Base-by-base conservation (phyloP, 139 green algal genomes). In the Chlamydomonas schloesseri region DNA sequence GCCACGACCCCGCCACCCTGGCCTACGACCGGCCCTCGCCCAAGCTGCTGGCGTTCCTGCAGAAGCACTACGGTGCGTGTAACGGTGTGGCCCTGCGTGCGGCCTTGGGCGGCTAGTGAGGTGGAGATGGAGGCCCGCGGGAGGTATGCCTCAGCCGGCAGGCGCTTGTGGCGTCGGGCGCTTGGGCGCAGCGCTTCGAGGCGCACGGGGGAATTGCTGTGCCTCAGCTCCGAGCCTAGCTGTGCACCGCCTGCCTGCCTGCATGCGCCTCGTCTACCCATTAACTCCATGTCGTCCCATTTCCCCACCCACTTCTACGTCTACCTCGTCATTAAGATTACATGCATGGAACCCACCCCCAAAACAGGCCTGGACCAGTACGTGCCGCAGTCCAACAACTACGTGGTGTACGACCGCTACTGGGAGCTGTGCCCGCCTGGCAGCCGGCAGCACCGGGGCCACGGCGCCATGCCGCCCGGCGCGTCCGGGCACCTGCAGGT, bases 11-110 rank as follows among this genome's bases (percentile, higher is more conserved):
- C 4, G 87, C 71, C 21, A 72, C 53, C 42, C n/a, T 96, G 15
- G 95, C 89, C 0, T 98, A 96, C 78, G 95, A 98, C 86, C 81
- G 93, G 5, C 95, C 95, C 0, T 96, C 93, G 6, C 88, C 86
- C 8, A 98, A 98, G 88, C 91, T 97, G 14, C 57, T 95, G 42
- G 62, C 72, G 0, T 98, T 98, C 80, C 82, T 97, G 0, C 68
- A 53, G 21, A 95, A 93, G 71, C 93, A 97, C 91, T 97, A 95
- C 80, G 88, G 93, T 90, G 33, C 21, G 42, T 50, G 42, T 50
- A 50, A 5, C 42, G 42, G 42, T 8, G 18, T 79, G 72, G 3
- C 3, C 26, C 18, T 3, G 28, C 37, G 57, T 21, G 55, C 24
- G n/a, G n/a, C n/a, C n/a, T n/a, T n/a, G n/a, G n/a, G n/a, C n/a